A percentile compares a stretch with the other conserved stretches of the same genome.
Conservation (phyloP, 148 eudicot species). For the Chenopodium quinoa region DNA sequence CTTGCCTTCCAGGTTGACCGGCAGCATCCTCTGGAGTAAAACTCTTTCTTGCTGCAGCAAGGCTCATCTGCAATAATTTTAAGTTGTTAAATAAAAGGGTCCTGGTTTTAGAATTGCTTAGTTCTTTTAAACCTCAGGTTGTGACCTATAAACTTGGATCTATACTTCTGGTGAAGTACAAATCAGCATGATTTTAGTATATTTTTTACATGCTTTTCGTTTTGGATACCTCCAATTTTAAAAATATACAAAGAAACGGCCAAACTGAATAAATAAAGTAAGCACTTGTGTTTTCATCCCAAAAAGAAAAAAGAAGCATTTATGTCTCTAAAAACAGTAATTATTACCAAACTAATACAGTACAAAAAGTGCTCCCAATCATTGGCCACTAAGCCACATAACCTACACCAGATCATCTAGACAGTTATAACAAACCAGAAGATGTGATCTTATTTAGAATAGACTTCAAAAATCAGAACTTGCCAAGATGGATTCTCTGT, state of each 20-base stretch:
- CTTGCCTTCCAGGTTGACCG: constrained; percentile 39
- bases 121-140: not conserved
- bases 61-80: constrained; percentile 35
- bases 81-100: constrained; percentile 2
- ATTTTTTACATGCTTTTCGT: not conserved
- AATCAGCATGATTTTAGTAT: not conserved
- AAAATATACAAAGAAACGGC: not conserved
- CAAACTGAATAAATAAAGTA: not conserved
- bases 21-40: constrained; percentile 37
- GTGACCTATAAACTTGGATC: not conserved
- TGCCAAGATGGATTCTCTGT: too few species aligned
- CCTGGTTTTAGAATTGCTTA: not conserved
- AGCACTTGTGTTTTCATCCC: not conserved
- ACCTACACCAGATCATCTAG: not conserved
- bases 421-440: not conserved
- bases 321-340: not conserved
- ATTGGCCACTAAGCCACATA: not conserved
- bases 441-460: not conserved
- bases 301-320: not conserved
- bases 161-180: not conserved
- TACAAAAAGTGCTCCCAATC: not conserved
- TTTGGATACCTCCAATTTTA: not conserved
- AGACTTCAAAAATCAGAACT: not conserved
- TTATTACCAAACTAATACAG: not conserved
- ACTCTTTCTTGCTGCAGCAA: constrained; percentile 49